phyloP scores from a whole-genome alignment of 1,284 basidiomycete species.

The Cutaneotrichosporon mucoides region DNA sequence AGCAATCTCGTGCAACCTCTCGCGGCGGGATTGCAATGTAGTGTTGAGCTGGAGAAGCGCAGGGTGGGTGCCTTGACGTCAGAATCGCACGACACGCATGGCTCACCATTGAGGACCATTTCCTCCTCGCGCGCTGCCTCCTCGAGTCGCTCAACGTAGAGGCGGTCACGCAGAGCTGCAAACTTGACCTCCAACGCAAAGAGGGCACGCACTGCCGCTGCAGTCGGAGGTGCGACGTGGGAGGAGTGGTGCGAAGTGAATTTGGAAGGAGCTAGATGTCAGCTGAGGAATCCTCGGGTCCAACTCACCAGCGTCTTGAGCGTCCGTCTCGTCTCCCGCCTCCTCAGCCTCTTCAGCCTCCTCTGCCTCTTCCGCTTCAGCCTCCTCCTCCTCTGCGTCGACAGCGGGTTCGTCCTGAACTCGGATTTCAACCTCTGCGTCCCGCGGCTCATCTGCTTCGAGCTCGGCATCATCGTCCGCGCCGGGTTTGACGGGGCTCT shows the following conservation, averaged over 20 bases:
- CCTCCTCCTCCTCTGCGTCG: conserved; percentile 1
- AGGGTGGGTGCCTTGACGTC: conserved; percentile 51
- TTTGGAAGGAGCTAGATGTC: neutral
- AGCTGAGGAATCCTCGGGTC: neutral
- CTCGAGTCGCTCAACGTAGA: conserved; percentile 56
- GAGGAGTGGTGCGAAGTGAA: conserved; percentile 27
- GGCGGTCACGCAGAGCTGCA: conserved; percentile 54
- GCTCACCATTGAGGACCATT: conserved; percentile 53
- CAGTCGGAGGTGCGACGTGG: conserved; percentile 41
- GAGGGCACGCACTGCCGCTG: conserved; percentile 54
- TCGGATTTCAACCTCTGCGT: neutral
- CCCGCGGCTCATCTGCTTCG: neutral
- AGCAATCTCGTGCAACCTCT: conserved; percentile 44
- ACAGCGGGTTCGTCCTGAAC: neutral
- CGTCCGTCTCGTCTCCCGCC: conserved; percentile 15
- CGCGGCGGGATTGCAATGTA: conserved; percentile 37
- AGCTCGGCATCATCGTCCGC: conserved; percentile 2
- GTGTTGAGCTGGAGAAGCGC: conserved; percentile 52
- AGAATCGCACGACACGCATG: neutral
- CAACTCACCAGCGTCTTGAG: neutral
- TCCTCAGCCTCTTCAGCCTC: conserved; percentile 15
- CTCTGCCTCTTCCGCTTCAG: conserved; percentile 5
- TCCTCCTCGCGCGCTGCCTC: conserved; percentile 56
- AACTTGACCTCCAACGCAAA: conserved; percentile 57
- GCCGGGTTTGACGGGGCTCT: neutral